These are phyloP conservation scores for Odonthalia washingtoniensis DNA, from an alignment of 31 red algal species.

Conservation along the genomic window DNA sequence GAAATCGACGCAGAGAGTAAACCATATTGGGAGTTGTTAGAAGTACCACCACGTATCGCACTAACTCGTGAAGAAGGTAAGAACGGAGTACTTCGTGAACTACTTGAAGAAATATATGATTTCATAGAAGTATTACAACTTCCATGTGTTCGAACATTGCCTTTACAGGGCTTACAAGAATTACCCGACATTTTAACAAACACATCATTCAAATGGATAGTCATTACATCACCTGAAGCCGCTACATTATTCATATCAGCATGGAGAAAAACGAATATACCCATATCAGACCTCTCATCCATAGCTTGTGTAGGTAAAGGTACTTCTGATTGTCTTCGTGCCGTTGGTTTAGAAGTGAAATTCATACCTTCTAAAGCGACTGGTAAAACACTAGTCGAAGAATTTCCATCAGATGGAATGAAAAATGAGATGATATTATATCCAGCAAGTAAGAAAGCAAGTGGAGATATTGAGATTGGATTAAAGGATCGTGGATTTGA, in stretches of 20 bases:
- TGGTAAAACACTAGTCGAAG: constrained; percentile 71
- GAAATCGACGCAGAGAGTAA: neutral
- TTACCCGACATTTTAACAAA: constrained; percentile 43
- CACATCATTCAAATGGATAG: constrained; percentile 52
- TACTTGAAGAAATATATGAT: constrained; percentile 29
- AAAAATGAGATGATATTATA: constrained; percentile 55
- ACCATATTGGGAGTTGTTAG: neutral
- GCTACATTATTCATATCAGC: constrained; percentile 65
- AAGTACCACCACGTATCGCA: constrained; percentile 49
- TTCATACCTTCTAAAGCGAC: constrained; percentile 87
- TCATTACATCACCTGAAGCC: constrained; percentile 78
- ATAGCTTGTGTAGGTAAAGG: constrained; percentile 70
- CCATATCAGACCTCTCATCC: constrained; percentile 39
- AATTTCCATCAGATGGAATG: constrained; percentile 59
- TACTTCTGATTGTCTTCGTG: constrained; percentile 56
- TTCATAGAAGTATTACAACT: constrained; percentile 47
- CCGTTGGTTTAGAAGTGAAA: constrained; percentile 57
- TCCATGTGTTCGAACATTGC: constrained; percentile 67
- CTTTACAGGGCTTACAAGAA: constrained; percentile 43
- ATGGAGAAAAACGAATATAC: constrained; percentile 53
- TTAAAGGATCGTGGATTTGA: constrained; percentile 53
- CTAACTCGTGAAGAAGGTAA: constrained; percentile 72
- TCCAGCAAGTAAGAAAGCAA: constrained; percentile 69
- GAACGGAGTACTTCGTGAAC: constrained; percentile 50
- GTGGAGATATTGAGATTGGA: constrained; percentile 55